Evolutionary conservation across 2,329 filamentous ascomycete genomes (phyloP).

Genomic region (Macroventuria anomochaeta): DNA sequence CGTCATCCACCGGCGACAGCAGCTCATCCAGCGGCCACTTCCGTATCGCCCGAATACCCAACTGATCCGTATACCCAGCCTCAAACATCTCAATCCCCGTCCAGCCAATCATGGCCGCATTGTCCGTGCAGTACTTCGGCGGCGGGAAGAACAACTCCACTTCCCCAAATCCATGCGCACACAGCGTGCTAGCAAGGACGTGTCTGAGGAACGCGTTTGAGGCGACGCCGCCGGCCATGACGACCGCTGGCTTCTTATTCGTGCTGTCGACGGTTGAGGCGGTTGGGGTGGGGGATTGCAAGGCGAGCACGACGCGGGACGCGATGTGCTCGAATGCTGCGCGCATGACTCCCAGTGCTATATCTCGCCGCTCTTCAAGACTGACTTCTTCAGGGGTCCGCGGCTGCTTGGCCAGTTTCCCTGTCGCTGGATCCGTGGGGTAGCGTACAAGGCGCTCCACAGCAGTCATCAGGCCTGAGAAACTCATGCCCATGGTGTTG

Average conservation of each 20-base stretch:
- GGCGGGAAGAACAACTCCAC: slow-evolving; percentile 77
- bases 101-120: slow-evolving; percentile 98
- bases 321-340: slow-evolving; percentile 87
- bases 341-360: slow-evolving; percentile 78
- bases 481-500: slow-evolving; percentile 54
- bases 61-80: slow-evolving; percentile 62
- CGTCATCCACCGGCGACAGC: slow-evolving; percentile 33
- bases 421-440: slow-evolving; percentile 38
- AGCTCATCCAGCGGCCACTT: slow-evolving; percentile 48
- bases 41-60: slow-evolving; percentile 42
- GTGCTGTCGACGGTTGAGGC: background rate
- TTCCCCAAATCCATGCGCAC: slow-evolving; percentile 68
- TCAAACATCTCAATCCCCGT: slow-evolving; percentile 90
- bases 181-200: slow-evolving; percentile 67
- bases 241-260: slow-evolving; percentile 61
- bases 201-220: slow-evolving; percentile 80
- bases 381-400: slow-evolving; percentile 53
- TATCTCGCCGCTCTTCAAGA: slow-evolving; percentile 66
- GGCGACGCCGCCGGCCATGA: slow-evolving; percentile 90
- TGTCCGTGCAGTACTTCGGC: slow-evolving; percentile 82
- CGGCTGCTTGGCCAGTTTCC: slow-evolving; percentile 37
- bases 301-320: slow-evolving; percentile 72
- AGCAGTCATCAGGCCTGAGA: slow-evolving; percentile 72
- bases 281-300: slow-evolving; percentile 51
- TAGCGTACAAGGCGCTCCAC: slow-evolving; percentile 64